Evolutionary conservation across 2,329 filamentous ascomycete genomes (phyloP).

Genomic region (Phialophora expanda): DNA sequence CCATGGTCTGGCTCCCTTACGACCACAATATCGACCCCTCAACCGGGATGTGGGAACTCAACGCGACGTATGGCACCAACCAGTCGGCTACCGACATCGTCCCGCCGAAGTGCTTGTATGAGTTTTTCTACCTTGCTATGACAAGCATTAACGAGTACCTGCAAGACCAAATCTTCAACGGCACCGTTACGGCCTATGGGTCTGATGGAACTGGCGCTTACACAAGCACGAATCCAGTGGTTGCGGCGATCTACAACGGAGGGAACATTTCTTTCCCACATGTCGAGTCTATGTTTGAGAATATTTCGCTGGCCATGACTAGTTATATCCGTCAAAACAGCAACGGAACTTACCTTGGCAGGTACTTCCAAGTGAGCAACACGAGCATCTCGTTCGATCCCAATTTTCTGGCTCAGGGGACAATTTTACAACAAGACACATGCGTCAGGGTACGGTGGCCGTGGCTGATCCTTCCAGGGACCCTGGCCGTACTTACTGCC

Average conservation of each 20-base stretch:
- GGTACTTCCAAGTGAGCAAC: constrained; percentile 1
- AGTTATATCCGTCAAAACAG: constrained; percentile 4
- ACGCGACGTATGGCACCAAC: background rate
- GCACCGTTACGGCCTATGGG: background rate
- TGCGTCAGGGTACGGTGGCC: constrained; percentile 4
- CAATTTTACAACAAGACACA: background rate
- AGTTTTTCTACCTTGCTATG: constrained; percentile 1
- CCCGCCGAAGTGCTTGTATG: background rate
- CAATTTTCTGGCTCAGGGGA: constrained; percentile 2
- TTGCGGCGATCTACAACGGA: background rate
- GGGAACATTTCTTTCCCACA: background rate
- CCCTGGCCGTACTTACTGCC: background rate
- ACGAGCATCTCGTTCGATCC: constrained; percentile 1
- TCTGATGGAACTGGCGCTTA: background rate
- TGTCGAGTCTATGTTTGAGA: constrained; percentile 5
- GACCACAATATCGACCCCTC: constrained; percentile 2
- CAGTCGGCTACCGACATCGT: constrained; percentile 6
- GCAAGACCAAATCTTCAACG: constrained; percentile 4
- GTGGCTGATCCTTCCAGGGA: constrained; percentile 3
- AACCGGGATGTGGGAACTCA: constrained; percentile 7
- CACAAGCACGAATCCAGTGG: constrained; percentile 3
- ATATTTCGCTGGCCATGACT: constrained; percentile 1
- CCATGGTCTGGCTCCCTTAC: constrained; percentile 3
- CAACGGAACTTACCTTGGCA: background rate
- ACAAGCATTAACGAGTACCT: constrained; percentile 3